Base-by-base conservation (phyloP, 768 basidiomycete genomes). In the Russula foetens region DNA sequence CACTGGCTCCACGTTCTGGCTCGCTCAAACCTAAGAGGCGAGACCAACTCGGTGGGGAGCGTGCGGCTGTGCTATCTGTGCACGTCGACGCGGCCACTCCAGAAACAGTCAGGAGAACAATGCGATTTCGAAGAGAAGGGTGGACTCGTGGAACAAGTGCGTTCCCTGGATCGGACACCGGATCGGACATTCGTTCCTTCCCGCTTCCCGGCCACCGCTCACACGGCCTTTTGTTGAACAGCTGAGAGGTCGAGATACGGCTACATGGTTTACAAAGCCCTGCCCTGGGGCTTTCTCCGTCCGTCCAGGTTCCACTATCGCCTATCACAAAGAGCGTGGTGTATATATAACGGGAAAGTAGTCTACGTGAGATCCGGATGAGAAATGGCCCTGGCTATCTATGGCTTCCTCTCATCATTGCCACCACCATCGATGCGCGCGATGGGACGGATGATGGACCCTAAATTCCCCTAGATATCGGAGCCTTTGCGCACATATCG, bases 21-120 rank as follows among this genome's bases (percentile, higher is more conserved):
- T 62, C 50, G 26, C 23, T n/a, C 14, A 38, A 46, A 48, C 33
- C 51, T 28, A 24, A 31, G n/a, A 38, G 28, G 21, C 44, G 19
- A 33, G 50, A 45, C 46, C 46, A 7, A 28, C 24, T 45, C 17
- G 28, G 41, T 56, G 47, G n/a, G 31, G 47, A 17, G 49, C 44
- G 51, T 52, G 60, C 54, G 56, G 60, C 57, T 58, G 57, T 58
- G 57, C 57, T 51, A 5, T 48, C 60, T 61, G 55, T 46, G 60
- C 50, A 52, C 26, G 26, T 39, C 31, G 33, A 51, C 26, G 39
- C 48, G 43, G 58, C 47, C 39, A 56, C 48, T 35, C 60, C 44
- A 35, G 53, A 52, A 57, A 26, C 23, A 47, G 58, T 39, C 28
- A 35, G 35, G 29, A 26, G 52, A 23, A 14, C 44, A 19, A 57